phyloP scores from a whole-genome alignment of 805 yeast genomes.

The Blastobotrys muscicola region DNA sequence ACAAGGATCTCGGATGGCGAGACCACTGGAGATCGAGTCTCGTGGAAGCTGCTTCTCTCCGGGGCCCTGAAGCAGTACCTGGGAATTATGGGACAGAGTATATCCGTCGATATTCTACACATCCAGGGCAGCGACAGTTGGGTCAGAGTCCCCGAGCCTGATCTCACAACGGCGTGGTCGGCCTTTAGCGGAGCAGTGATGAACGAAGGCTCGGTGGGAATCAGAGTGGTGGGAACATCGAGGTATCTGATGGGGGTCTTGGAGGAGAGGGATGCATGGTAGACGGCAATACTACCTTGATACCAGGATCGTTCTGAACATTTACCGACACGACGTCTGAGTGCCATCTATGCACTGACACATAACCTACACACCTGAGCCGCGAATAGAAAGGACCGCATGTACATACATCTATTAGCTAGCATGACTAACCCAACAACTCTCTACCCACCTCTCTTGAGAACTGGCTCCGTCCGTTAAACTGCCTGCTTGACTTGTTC shows the following conservation, averaged over 20 bases:
- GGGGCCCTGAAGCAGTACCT: conserved; percentile 17
- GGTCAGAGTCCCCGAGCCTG: conserved; percentile 17
- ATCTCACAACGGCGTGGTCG: conserved; percentile 11
- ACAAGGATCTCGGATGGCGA: conserved; percentile 2
- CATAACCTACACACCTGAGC: no score
- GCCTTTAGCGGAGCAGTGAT: conserved; percentile 16
- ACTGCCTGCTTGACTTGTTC: no score
- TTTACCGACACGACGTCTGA: no score
- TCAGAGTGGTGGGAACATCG: conserved; percentile 17
- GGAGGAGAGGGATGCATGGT: conserved; percentile 1
- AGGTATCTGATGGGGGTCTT: conserved; percentile 12
- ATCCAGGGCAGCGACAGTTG: conserved; percentile 8
- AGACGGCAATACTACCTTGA: no score
- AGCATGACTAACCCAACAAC: no score
- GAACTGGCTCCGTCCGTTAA: no score
- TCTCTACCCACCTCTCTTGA: no score
- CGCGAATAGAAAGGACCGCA: no score
- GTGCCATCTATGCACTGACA: no score
- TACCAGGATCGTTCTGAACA: no score
- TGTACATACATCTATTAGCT: no score
- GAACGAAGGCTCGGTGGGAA: conserved; percentile 9
- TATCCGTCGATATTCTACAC: conserved; percentile 24
- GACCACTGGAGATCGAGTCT: conserved; percentile 18
- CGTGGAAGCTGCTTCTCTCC: conserved; percentile 23
- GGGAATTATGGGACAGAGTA: conserved; percentile 24